Conservation (phyloP, 345 rosid genomes). For the Camelina sativa region DNA sequence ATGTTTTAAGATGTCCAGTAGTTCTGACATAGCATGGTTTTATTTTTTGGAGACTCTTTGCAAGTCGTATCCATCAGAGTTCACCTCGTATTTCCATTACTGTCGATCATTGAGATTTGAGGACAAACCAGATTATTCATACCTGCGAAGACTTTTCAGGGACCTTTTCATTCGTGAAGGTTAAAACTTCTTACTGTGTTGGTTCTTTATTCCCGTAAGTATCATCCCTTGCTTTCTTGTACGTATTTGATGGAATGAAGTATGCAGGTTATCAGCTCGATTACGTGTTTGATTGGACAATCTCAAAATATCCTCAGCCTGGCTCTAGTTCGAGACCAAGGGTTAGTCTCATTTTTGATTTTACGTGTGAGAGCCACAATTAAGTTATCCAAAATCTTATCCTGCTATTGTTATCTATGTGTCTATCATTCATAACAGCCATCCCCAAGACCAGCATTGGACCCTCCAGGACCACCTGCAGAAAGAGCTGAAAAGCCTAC, state of each 20-base stretch:
- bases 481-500: slow-evolving; percentile 79
- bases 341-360: slow-evolving; percentile 50
- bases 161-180: slow-evolving; percentile 96
- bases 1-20: slow-evolving; percentile 10
- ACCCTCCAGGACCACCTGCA: slow-evolving; percentile 66
- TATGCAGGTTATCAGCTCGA: slow-evolving; percentile 88
- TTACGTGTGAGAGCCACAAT: slow-evolving; percentile 10
- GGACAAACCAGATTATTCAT: slow-evolving; percentile 96
- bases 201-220: neutral
- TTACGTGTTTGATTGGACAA: slow-evolving; percentile 95
- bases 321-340: slow-evolving; percentile 78
- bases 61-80: slow-evolving; percentile 84
- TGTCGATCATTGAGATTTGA: slow-evolving; percentile 95
- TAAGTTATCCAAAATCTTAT: slow-evolving; percentile 7
- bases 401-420: slow-evolving; percentile 5
- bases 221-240: slow-evolving; percentile 15
- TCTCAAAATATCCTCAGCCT: slow-evolving; percentile 80
- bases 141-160: slow-evolving; percentile 89
- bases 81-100: slow-evolving; percentile 92
- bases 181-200: slow-evolving; percentile 38
- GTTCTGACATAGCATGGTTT: slow-evolving; percentile 15
- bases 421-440: slow-evolving; percentile 48
- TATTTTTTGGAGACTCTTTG: slow-evolving; percentile 68
- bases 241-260: slow-evolving; percentile 26
- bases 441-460: slow-evolving; percentile 59